Evolutionary conservation across 164 flowering plant genomes (phyloP).

Genomic region (Berberis thunbergii): DNA sequence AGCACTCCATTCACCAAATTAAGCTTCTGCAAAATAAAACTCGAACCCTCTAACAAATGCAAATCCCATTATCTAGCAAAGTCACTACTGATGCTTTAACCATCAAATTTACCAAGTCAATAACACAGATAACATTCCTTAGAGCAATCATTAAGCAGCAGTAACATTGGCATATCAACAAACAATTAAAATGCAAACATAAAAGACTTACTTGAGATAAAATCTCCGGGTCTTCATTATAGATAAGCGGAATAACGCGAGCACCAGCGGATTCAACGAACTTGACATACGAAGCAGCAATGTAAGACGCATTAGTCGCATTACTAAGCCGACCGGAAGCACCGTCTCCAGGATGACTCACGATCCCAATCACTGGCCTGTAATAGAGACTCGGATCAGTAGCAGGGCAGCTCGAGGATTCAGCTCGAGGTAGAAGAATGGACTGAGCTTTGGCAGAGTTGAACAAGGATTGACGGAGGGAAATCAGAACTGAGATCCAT

Average conservation of each 20-base stretch:
- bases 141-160: not conserved
- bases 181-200: too few relatives aligned
- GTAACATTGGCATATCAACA: too few relatives aligned
- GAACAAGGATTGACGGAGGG: conserved; percentile 26
- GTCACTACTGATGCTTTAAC: too few relatives aligned
- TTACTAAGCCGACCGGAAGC: conserved; percentile 78
- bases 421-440: conserved; percentile 32
- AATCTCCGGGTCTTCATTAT: conserved; percentile 63
- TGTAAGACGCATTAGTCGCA: conserved; percentile 62
- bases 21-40: conserved; percentile 64
- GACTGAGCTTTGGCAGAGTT: conserved; percentile 27
- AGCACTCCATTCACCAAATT: conserved; percentile 84
- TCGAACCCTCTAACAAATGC: not conserved
- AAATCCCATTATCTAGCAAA: not conserved
- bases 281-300: conserved; percentile 94
- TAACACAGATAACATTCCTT: not conserved
- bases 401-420: conserved; percentile 27
- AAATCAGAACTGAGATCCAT: conserved; percentile 44
- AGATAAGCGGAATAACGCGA: conserved; percentile 86
- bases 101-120: too few relatives aligned
- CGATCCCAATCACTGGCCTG: conserved; percentile 84
- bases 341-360: conserved; percentile 96
- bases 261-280: conserved; percentile 96
- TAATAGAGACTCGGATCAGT: conserved; percentile 49
- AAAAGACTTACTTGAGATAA: conserved; percentile 36